phyloP scores from a whole-genome alignment of 2,329 filamentous ascomycete genomes.

The Trichophyton equinum region DNA sequence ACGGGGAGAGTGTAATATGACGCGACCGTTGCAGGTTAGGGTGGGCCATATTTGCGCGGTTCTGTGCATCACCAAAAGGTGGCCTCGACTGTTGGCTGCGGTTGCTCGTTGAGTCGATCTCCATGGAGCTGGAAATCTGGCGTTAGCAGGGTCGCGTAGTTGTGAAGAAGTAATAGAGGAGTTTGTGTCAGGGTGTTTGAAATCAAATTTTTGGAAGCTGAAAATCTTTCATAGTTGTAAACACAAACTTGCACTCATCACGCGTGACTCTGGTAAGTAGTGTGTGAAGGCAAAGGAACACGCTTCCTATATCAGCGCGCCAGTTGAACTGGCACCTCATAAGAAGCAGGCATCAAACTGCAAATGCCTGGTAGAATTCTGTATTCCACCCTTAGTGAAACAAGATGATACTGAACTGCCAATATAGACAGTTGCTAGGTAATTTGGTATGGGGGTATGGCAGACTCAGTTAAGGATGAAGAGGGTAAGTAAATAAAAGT shows the following conservation, averaged over 20 bases:
- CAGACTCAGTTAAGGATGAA: neutral
- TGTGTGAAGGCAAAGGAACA: neutral
- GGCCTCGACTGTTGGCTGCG: slow-evolving; percentile 14
- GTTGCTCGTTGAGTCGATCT: neutral
- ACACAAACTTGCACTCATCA: neutral
- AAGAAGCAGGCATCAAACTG: neutral
- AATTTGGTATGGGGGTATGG: neutral
- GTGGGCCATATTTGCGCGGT: slow-evolving; percentile 34
- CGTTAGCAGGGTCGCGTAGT: neutral
- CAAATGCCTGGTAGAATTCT: neutral
- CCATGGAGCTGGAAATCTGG: neutral
- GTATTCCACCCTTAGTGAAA: neutral
- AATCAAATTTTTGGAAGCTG: neutral
- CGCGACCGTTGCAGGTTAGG: slow-evolving; percentile 2
- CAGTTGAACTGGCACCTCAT: neutral
- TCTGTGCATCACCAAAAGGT: slow-evolving; percentile 39
- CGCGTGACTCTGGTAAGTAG: neutral
- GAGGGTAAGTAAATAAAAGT: neutral
- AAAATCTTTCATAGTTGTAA: neutral
- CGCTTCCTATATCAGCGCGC: neutral
- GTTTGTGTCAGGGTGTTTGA: neutral
- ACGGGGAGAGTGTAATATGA: neutral
- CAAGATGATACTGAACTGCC: neutral
- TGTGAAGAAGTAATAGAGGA: neutral
- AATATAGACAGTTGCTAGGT: neutral